These are phyloP conservation scores for Fusarium papillatum DNA, from an alignment of 2,329 filamentous ascomycete species.

Conservation along the genomic window DNA sequence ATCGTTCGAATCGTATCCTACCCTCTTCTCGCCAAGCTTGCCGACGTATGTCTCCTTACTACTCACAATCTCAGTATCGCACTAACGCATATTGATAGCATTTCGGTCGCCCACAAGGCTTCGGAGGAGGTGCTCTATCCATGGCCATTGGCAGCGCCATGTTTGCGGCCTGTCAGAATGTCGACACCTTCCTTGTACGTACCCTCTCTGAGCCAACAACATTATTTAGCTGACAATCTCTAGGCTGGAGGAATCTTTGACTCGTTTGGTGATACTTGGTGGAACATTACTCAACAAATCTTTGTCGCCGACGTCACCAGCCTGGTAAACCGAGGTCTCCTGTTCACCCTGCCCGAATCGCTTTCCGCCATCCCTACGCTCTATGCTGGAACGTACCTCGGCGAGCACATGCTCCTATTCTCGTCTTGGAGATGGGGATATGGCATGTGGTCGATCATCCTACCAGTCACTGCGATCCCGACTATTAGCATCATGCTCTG, in stretches of 20 bases:
- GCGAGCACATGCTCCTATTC: conserved; percentile 24
- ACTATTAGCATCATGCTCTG: conserved; percentile 35
- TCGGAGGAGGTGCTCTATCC: conserved; percentile 17
- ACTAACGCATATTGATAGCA: background rate
- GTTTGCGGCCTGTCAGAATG: conserved; percentile 30
- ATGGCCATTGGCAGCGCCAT: conserved; percentile 32
- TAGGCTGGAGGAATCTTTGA: conserved; percentile 37
- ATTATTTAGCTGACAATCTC: background rate
- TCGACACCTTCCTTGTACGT: conserved; percentile 32
- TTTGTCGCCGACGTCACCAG: conserved; percentile 34
- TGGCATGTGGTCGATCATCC: conserved; percentile 29
- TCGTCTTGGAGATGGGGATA: conserved; percentile 35
- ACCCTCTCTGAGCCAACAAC: fast-evolving
- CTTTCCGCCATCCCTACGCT: conserved; percentile 32
- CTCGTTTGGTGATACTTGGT: conserved; percentile 27
- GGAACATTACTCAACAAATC: conserved; percentile 37
- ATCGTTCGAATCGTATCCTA: conserved; percentile 31
- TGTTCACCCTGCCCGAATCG: conserved; percentile 33
- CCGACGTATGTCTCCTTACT: conserved; percentile 13
- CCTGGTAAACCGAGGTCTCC: conserved; percentile 33
- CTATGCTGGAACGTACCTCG: conserved; percentile 34
- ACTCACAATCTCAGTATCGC: no score
- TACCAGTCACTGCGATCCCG: conserved; percentile 21
- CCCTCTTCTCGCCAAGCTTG: conserved; percentile 32
- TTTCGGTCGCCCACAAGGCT: conserved; percentile 29